Evolutionary conservation across 176 grass and related monocot genomes (phyloP), one percentile per base, ranked within the genome.

Genomic region (Oryza officinalis): DNA sequence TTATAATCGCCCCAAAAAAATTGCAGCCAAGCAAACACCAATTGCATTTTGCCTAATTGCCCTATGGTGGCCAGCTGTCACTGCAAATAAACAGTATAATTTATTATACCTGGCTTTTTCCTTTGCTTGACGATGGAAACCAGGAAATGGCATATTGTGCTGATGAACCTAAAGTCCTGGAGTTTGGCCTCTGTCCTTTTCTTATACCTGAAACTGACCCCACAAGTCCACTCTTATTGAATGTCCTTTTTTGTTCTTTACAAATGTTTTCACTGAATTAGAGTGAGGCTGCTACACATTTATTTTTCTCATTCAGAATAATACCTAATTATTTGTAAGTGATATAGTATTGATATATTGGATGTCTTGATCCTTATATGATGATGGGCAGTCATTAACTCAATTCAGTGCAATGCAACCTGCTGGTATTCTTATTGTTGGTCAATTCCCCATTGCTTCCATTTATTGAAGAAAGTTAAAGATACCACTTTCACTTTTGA

Each of bases 41-140:
- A 65, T 74, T 66, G 49, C 68, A 74, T 10, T 54, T 80, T 80
- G 70, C 30, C 43, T 74, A 86, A 74, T 63, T 74, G 23, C 67
- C 49, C 25, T 80, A 17, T 76, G 41, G 30, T 37, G 59, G 38
- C 17, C 23, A 80, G 69, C 59, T 74, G 69, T 57, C 43, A 74
- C 26, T 38, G 22, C 68, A 40, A 65, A 30, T 64, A 28, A 80
- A 13, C 23, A 63, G 30, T 37, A 71, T 23, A 28, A 43, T 33
- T 75, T 50, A 33, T 15, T 54, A 32, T 59, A 67, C 31, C 30
- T 59, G 15, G 28, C 28, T 30, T 30, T 30, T 30, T 30, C 2
- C 28, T 30, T 30, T 30, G 2, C 28, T 30, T 30, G 28, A 30
- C 28, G 28, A 30, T 30, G 28, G 28, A 30, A 30, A 30, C 28